Evolutionary conservation across 2,329 filamentous ascomycete genomes (phyloP).

Genomic region (Aspergillus amoenus): DNA sequence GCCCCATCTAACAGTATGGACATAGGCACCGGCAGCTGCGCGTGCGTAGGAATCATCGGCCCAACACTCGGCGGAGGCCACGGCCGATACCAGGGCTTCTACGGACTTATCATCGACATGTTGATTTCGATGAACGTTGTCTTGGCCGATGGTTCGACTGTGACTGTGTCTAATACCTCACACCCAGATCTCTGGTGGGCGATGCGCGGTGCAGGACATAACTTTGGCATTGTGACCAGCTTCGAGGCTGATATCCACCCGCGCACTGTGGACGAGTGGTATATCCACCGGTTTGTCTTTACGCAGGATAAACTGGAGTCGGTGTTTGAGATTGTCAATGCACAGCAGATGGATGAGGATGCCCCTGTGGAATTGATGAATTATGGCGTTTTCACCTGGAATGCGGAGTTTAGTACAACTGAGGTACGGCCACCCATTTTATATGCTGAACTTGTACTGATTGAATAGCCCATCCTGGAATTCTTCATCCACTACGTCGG

Average conservation of each 20-base stretch:
- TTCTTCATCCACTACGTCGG: not conserved
- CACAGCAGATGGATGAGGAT: not conserved
- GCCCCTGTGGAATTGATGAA: not conserved
- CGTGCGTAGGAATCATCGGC: not conserved
- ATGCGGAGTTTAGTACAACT: not conserved
- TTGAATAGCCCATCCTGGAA: not conserved
- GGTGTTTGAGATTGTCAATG: not conserved
- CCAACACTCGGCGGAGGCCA: not conserved
- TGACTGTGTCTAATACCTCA: not conserved
- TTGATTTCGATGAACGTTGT: not conserved
- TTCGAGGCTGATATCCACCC: not conserved
- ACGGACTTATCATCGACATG: not conserved
- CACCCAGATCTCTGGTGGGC: slow-evolving; percentile 53
- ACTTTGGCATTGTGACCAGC: slow-evolving; percentile 48
- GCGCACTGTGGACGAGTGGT: not conserved
- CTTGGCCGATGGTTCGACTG: not conserved
- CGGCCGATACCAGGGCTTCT: not conserved
- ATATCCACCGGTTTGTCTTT: not conserved
- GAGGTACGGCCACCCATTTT: not conserved
- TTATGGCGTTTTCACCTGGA: not conserved
- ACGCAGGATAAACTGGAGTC: not conserved
- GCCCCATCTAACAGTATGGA: too few relatives aligned
- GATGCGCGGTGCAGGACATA: slow-evolving; percentile 53
- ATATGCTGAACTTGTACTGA: too few relatives aligned
- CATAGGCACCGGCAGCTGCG: not conserved